Base-by-base conservation (phyloP, 2,329 filamentous ascomycete species). In the Cordyceps tenuipes region DNA sequence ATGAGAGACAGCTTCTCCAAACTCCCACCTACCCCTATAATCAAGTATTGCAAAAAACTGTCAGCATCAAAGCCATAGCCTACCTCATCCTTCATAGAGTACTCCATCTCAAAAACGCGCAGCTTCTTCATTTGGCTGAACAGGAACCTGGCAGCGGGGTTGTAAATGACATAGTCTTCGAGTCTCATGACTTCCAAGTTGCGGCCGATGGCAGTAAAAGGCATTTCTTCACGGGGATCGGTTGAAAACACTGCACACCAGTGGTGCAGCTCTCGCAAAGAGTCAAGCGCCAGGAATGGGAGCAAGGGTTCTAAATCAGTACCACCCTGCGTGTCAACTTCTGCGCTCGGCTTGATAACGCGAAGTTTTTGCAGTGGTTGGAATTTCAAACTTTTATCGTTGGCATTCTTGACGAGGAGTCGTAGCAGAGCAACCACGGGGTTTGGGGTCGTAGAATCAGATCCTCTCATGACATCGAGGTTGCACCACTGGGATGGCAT, bases 201-300 rank as follows among this genome's bases (percentile, higher is more conserved):
- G 53, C 53, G 53, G 12, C 53, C 53, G 1, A 57, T 12, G 1
- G n/a, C 10, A 13, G 2, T 10, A 3, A 48, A 57, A 15, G 23
- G 13, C 15, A n/a, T 31, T 3, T 29, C 26, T 13, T 23, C 23
- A 19, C 9, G 15, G 8, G 6, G 47, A n/a, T 5, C 39, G 4
- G 29, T n/a, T 5, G 13, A 1, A 21, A n/a, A 44, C 9, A 10
- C 5, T 5, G 23, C 39, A 17, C n/a, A 23, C 12, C 19, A 21
- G 31, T 52, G 39, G 3, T 31, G 12, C 5, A 57, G 43, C 31
- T 52, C 34, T 8, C 29, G 53, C 26, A 61, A 10, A 3, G 59
- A 57, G 7, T 61, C 46, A 2, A 61, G 52, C 23, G 53, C 29
- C 26, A 61, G 7, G 17, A 61, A 61, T 17, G 59, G 59, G 26